phyloP scores from a whole-genome alignment of 805 yeast genomes.

The Nakazawaea ambrosiae region DNA sequence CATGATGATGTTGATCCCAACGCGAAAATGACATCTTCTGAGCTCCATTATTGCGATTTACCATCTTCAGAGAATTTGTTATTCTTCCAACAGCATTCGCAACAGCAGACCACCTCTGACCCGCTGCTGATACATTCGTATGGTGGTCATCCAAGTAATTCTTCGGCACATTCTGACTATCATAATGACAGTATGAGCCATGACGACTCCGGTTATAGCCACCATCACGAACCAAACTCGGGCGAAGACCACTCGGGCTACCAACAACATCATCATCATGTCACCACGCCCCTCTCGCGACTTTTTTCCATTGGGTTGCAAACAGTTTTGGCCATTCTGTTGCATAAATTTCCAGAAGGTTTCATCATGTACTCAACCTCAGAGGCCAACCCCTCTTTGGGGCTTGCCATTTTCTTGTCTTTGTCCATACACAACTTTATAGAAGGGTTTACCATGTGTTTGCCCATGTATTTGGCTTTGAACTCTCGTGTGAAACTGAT shows the following conservation, averaged over 20 bases:
- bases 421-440: conserved; percentile 84
- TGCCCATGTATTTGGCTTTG: conserved; percentile 80
- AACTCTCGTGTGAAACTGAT: conserved; percentile 57
- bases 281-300: conserved; percentile 69
- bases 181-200: background rate
- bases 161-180: background rate
- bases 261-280: conserved; percentile 68
- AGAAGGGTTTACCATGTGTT: conserved; percentile 91
- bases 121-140: background rate
- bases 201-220: background rate
- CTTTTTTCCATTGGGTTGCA: conserved; percentile 85
- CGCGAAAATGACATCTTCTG: background rate
- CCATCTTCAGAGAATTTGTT: conserved; percentile 27
- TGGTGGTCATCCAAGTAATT: background rate
- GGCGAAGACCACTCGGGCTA: conserved; percentile 20
- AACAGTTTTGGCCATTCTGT: conserved; percentile 77
- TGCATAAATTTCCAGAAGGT: conserved; percentile 95
- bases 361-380: conserved; percentile 80
- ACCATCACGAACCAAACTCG: background rate
- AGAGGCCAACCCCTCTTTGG: conserved; percentile 58
- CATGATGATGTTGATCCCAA: background rate
- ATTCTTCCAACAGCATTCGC: conserved; percentile 21
- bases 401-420: conserved; percentile 76
- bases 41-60: conserved; percentile 24
- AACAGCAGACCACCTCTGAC: background rate